phyloP scores from a whole-genome alignment of 73 alveolate species.

The Symbiodinium pilosum region DNA sequence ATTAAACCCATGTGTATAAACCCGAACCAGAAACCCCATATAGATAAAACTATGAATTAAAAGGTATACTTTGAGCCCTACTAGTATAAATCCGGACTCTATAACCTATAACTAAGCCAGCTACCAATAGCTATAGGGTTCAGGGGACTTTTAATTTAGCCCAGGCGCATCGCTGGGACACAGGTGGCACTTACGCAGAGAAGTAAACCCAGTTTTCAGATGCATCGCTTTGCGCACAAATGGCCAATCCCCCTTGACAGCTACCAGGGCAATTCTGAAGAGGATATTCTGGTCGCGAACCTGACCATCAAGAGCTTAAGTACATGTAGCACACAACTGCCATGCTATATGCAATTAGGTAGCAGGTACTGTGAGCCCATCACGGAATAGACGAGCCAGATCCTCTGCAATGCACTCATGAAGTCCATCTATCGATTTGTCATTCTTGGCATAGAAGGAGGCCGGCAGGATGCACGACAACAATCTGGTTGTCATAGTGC shows the following conservation, averaged over 20 bases:
- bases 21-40: too few relatives aligned
- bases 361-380: background rate
- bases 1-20: too few relatives aligned
- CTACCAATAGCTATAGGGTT: background rate
- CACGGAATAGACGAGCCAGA: background rate
- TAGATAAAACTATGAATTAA: too few relatives aligned
- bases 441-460: slow-evolving; percentile 11
- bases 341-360: background rate
- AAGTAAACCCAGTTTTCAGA: background rate
- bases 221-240: background rate
- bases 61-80: background rate
- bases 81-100: background rate
- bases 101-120: background rate
- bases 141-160: background rate
- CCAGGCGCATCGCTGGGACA: slow-evolving; percentile 12
- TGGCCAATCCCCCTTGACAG: slow-evolving; percentile 48
- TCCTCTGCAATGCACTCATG: background rate
- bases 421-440: background rate
- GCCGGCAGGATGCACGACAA: slow-evolving; percentile 19
- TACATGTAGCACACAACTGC: too few relatives aligned
- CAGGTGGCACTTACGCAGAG: background rate
- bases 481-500: background rate
- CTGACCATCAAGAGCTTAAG: background rate
- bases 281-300: background rate
- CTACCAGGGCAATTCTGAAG: background rate